These are phyloP conservation scores for Ceratocystis ficicola DNA, from an alignment of 2,329 filamentous ascomycete species.

Conservation along the genomic window DNA sequence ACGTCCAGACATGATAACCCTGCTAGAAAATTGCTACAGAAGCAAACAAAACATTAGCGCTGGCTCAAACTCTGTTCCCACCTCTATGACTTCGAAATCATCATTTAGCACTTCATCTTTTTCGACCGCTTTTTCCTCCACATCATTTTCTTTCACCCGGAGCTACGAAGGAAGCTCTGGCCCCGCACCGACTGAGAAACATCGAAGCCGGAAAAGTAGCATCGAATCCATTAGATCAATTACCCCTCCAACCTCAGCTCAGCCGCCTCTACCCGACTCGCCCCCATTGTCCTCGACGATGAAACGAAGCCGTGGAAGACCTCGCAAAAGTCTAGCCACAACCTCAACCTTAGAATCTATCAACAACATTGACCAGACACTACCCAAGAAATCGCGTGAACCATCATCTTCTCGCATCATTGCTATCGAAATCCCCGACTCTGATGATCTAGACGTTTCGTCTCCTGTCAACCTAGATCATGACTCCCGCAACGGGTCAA, in stretches of 20 bases:
- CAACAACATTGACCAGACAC: neutral
- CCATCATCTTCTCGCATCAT: neutral
- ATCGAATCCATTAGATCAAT: constrained; percentile 5
- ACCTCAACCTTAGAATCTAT: neutral
- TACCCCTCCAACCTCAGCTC: constrained; percentile 18
- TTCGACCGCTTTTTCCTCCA: neutral
- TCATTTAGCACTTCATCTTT: constrained; percentile 13
- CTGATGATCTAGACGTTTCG: constrained; percentile 15
- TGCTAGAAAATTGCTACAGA: constrained; percentile 60
- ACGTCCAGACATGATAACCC: constrained; percentile 54
- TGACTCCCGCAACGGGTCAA: constrained; percentile 6
- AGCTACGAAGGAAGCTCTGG: neutral
- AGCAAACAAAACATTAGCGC: constrained; percentile 36
- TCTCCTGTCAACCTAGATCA: neutral
- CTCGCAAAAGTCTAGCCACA: constrained; percentile 9
- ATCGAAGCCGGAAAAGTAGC: constrained; percentile 6
- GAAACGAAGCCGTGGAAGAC: constrained; percentile 29
- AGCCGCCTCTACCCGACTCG: constrained; percentile 6
- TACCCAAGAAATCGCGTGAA: neutral
- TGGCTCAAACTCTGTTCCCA: neutral
- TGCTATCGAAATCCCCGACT: constrained; percentile 23
- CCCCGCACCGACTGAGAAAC: constrained; percentile 1
- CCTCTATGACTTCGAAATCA: neutral
- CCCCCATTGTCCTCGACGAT: neutral
- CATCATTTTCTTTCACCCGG: neutral